These are phyloP conservation scores for Auriscalpium vulgare DNA, from an alignment of 768 basidiomycete genomes.

Conservation along the genomic window DNA sequence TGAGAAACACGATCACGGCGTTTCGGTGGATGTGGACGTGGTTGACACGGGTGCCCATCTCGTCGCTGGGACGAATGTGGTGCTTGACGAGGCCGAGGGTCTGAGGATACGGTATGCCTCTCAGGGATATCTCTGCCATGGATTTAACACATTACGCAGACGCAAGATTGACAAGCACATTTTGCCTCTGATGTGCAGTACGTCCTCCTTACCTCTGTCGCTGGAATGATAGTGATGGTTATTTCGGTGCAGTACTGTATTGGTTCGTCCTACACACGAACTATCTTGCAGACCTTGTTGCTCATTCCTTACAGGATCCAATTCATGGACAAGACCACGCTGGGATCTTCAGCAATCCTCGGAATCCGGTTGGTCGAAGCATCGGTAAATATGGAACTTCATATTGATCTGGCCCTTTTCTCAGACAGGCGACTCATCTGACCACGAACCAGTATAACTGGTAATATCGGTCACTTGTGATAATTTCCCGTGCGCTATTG, in stretches of 20 bases:
- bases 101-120: background rate
- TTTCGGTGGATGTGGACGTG: background rate
- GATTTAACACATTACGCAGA: background rate
- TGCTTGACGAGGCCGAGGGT: background rate
- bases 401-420: background rate
- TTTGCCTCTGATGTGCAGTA: background rate
- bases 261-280: background rate
- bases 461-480: background rate
- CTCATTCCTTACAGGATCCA: constrained; percentile 42
- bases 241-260: background rate
- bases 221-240: background rate
- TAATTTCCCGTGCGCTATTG: background rate
- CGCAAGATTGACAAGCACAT: background rate
- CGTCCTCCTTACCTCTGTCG: background rate
- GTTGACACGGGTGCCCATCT: background rate
- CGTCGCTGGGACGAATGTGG: background rate
- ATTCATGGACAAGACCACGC: constrained; percentile 71
- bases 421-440: constrained; percentile 51
- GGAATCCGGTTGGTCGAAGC: constrained; percentile 45
- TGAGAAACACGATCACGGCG: background rate
- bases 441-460: constrained; percentile 52
- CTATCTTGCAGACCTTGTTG: too few relatives aligned
- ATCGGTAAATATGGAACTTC: background rate
- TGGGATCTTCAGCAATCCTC: constrained; percentile 59
- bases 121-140: background rate